Base-by-base conservation (phyloP, 2,329 filamentous ascomycete genomes). In the Colletotrichum lupini region DNA sequence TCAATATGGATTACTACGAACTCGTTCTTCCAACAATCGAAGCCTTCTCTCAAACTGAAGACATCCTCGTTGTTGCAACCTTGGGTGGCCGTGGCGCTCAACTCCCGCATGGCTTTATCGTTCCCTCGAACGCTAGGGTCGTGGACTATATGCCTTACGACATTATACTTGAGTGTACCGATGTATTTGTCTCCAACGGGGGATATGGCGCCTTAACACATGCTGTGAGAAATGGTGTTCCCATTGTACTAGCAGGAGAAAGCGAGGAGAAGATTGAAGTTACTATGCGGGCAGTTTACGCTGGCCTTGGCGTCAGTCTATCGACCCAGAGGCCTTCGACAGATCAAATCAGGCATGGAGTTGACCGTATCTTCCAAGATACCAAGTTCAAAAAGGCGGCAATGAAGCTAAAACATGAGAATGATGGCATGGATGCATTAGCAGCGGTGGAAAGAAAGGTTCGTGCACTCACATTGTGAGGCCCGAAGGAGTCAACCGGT, bases 61-160 rank as follows among this genome's bases (percentile, higher is more conserved):
- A 89, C 22, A 26, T 82, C 2, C 66, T 83, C 1, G 77, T 82
- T 19, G 76, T 83, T 7, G 82, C 74, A 1, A 77, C 81, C 11
- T 77, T 83, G 0, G 82, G 82, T 1, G 24, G 64, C 22, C 78
- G 67, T 16, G 78, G 75, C 2, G 78, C 77, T 16, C 68, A 35
- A 19, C 78, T 9, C 9, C 68, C 72, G 2, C 0, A 19, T 9
- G 62, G 35, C 1, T 28, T 55, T 62, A 14, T 4, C 24, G 28
- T 72, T 6, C 85, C 86, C 0, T 37, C 74, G 1, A 89, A 89
- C 75, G 80, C 81, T 1, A 80, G 82, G 14, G 81, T 87, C 3
- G 77, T 84, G 28, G 86, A 88, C 75, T 88, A 86, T 76, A 75
- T 89, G 5, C 82, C 86, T 2, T 89, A 88, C 76, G 85, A 89